These are phyloP conservation scores for Pyrenopolyporus hunteri DNA, from an alignment of 495 filamentous ascomycete species.

Conservation along the genomic window DNA sequence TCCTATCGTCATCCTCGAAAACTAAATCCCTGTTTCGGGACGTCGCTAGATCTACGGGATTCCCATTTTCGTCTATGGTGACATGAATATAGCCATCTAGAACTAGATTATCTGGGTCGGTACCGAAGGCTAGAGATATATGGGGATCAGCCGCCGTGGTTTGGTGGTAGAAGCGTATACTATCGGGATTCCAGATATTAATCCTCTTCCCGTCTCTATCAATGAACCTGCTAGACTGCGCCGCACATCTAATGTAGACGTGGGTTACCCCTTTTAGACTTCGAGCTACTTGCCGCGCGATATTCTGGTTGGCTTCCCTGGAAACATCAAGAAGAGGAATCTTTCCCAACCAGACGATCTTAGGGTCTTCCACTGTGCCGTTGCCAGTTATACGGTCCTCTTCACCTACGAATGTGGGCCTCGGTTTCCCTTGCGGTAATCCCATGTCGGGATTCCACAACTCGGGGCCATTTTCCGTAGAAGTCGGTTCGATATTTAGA, in stretches of 20 bases:
- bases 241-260: constrained; percentile 22
- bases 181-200: constrained; percentile 14
- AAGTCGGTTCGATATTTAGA: not conserved
- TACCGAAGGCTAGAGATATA: constrained; percentile 26
- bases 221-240: constrained; percentile 18
- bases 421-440: constrained; percentile 18
- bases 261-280: constrained; percentile 15
- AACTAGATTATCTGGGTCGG: constrained; percentile 8
- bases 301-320: constrained; percentile 13
- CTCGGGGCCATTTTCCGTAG: not conserved
- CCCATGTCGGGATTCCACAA: constrained; percentile 22
- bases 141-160: constrained; percentile 3
- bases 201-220: constrained; percentile 27
- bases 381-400: constrained; percentile 3
- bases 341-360: constrained; percentile 21
- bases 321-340: not conserved
- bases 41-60: constrained; percentile 6
- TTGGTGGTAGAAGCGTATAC: not conserved
- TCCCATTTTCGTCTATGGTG: constrained; percentile 5
- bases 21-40: not conserved
- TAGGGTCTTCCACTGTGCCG: constrained; percentile 20
- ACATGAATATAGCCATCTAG: constrained; percentile 26
- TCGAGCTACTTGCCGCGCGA: constrained; percentile 7
- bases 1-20: constrained; percentile 17
- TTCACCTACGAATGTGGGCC: constrained; percentile 14